A percentile compares a stretch with the other conserved stretches of the same genome.
Evolutionary conservation across 2,329 filamentous ascomycete genomes (phyloP).

Genomic region (Aspergillus awamori): DNA sequence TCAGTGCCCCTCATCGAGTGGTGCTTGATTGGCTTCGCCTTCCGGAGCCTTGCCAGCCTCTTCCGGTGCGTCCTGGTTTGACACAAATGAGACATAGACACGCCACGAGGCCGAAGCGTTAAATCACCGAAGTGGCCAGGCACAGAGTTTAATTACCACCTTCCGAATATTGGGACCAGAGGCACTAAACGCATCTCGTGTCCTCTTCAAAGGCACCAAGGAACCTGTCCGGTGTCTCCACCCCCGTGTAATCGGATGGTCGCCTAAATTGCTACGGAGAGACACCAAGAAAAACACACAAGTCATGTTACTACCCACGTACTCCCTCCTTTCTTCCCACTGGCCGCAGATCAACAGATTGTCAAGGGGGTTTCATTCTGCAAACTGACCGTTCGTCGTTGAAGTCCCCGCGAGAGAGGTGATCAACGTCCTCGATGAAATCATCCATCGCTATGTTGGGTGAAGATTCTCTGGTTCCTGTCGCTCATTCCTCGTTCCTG

Average conservation of each 20-base stretch:
- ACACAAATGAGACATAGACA: not conserved
- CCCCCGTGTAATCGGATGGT: not conserved
- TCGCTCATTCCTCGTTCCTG: slow-evolving; percentile 24
- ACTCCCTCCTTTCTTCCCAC: not conserved
- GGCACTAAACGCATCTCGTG: not conserved
- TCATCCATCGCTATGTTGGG: slow-evolving; percentile 17
- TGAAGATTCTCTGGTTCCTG: slow-evolving; percentile 15
- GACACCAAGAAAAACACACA: not conserved
- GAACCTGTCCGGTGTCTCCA: not conserved
- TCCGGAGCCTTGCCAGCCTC: not conserved
- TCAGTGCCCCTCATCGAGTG: not conserved
- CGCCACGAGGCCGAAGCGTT: slow-evolving; percentile 10
- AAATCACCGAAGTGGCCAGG: not conserved
- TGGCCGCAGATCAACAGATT: not conserved
- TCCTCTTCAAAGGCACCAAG: not conserved
- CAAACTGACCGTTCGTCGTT: not conserved
- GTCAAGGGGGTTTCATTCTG: not conserved
- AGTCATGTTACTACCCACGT: not conserved
- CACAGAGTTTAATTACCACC: not conserved
- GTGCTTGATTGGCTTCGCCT: not conserved
- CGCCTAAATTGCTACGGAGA: not conserved
- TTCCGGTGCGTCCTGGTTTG: not conserved
- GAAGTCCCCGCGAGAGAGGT: not conserved
- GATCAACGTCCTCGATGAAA: slow-evolving; percentile 16
- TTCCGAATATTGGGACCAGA: not conserved